Evolutionary conservation across 1,284 basidiomycete species (phyloP).

Genomic region (Malassezia sp.): DNA sequence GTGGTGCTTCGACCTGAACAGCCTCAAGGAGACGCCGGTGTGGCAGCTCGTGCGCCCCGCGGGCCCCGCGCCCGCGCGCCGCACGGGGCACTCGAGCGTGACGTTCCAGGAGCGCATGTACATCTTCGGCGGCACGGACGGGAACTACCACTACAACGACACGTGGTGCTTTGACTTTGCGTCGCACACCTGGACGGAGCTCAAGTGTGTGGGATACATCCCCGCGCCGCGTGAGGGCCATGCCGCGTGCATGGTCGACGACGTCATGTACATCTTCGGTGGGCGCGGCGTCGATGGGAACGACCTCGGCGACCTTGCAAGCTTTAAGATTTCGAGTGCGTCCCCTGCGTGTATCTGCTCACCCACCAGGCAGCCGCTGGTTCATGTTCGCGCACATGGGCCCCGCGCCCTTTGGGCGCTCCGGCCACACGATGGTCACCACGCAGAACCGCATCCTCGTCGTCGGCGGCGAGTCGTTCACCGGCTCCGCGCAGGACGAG

Average conservation of each 20-base stretch:
- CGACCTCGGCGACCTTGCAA: slow-evolving; percentile 84
- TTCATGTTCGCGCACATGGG: slow-evolving; percentile 99
- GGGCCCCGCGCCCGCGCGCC: slow-evolving; percentile 62
- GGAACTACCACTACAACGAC: slow-evolving; percentile 97
- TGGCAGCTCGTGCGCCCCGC: slow-evolving; percentile 65
- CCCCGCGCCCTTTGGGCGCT: slow-evolving; percentile 75
- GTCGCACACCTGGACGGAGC: slow-evolving; percentile 74
- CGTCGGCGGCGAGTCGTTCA: slow-evolving; percentile 82
- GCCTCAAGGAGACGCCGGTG: slow-evolving; percentile 40
- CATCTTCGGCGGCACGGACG: slow-evolving; percentile 95
- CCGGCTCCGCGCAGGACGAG: slow-evolving; percentile 61
- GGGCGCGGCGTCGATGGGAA: slow-evolving; percentile 94
- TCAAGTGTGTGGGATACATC: slow-evolving; percentile 94
- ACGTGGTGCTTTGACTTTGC: slow-evolving; percentile 89
- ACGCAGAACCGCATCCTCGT: slow-evolving; percentile 79
- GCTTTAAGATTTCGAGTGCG: slow-evolving; percentile 77
- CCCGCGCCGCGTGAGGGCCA: slow-evolving; percentile 94
- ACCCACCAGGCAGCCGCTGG: too few species aligned
- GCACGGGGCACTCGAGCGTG: slow-evolving; percentile 86
- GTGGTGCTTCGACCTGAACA: slow-evolving; percentile 80
- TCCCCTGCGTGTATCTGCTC: too few species aligned
- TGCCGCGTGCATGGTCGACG: slow-evolving; percentile 88
- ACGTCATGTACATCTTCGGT: slow-evolving; percentile 96
- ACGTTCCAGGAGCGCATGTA: slow-evolving; percentile 68
- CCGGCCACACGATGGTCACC: slow-evolving; percentile 88